A percentile compares a stretch with the other conserved stretches of the same genome.
These are phyloP conservation scores for Cladophialophora yegresii DNA, from an alignment of 2,329 filamentous ascomycete genomes.

Conservation along the genomic window DNA sequence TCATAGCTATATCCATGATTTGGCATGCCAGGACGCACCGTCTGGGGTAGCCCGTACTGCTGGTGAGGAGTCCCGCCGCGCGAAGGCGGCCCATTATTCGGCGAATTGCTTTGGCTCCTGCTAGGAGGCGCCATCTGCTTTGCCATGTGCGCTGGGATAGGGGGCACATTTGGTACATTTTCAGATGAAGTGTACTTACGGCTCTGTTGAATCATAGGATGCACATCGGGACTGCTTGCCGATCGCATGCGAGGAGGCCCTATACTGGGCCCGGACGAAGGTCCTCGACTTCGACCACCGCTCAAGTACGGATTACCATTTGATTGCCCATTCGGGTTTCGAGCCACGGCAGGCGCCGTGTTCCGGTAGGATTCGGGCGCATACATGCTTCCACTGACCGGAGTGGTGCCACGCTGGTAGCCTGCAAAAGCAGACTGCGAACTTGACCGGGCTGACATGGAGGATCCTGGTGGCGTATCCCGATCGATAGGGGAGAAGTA, in stretches of 20 bases:
- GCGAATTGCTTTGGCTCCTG: slow-evolving; percentile 80
- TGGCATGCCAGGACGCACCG: slow-evolving; percentile 31
- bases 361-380: slow-evolving; percentile 72
- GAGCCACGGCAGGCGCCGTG: slow-evolving; percentile 82
- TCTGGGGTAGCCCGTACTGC: slow-evolving; percentile 54
- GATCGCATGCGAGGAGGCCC: slow-evolving; percentile 69
- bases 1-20: slow-evolving; percentile 35
- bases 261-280: slow-evolving; percentile 19
- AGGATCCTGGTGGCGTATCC: slow-evolving; percentile 41
- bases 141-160: slow-evolving; percentile 70
- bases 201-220: slow-evolving; percentile 60
- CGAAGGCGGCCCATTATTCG: slow-evolving; percentile 66
- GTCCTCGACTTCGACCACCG: slow-evolving; percentile 50
- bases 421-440: slow-evolving; percentile 68
- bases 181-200: slow-evolving; percentile 52
- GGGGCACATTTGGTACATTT: slow-evolving; percentile 70
- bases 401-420: slow-evolving; percentile 73
- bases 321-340: slow-evolving; percentile 66
- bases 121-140: slow-evolving; percentile 64
- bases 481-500: slow-evolving; percentile 92
- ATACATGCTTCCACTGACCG: slow-evolving; percentile 62
- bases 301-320: slow-evolving; percentile 64
- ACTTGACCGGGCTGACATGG: slow-evolving; percentile 58
- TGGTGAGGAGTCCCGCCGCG: slow-evolving; percentile 69
- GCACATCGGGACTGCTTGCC: slow-evolving; percentile 94